phyloP scores from a whole-genome alignment of 306 rosid genomes.

The Ochetophila trinervis region DNA sequence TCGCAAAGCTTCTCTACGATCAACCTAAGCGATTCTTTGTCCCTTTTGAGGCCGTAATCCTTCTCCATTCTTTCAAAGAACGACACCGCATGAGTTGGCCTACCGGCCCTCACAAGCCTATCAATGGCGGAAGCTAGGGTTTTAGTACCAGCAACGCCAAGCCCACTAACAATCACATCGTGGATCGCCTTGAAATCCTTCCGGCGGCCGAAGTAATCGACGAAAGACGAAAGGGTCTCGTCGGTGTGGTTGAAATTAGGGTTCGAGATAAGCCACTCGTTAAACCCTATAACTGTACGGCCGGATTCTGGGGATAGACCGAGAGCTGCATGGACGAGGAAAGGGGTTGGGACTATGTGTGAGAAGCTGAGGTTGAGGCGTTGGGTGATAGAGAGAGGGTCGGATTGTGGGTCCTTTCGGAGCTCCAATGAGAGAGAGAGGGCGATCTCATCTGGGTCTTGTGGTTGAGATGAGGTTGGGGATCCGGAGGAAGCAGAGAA shows the following conservation, averaged over 20 bases:
- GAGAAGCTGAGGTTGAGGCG: constrained; percentile 68
- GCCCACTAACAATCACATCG: constrained; percentile 39
- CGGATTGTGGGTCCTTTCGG: constrained; percentile 42
- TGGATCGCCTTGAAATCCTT: constrained; percentile 75
- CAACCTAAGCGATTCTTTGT: constrained; percentile 41
- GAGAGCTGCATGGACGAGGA: constrained; percentile 46
- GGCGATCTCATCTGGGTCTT: constrained; percentile 38
- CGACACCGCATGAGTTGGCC: constrained; percentile 46
- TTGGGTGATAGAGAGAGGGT: constrained; percentile 46
- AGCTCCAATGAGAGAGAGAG: constrained; percentile 54
- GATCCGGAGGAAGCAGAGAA: constrained; percentile 40
- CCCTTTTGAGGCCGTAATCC: constrained; percentile 63
- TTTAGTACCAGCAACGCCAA: constrained; percentile 43
- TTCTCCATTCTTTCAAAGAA: constrained; percentile 75
- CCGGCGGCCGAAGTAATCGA: constrained; percentile 62
- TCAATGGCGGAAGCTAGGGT: constrained; percentile 46
- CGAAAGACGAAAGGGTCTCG: constrained; percentile 55
- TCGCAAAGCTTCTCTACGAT: constrained; percentile 70
- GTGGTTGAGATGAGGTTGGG: neutral
- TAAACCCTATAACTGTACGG: constrained; percentile 53
- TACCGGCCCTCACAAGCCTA: constrained; percentile 67
- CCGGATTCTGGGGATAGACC: constrained; percentile 61
- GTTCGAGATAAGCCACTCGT: constrained; percentile 54
- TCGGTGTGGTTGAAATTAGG: constrained; percentile 58
- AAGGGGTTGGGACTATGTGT: constrained; percentile 50